phyloP scores from a whole-genome alignment of 1,139 yeast species.

The Debaryomycetaceae sp. region DNA sequence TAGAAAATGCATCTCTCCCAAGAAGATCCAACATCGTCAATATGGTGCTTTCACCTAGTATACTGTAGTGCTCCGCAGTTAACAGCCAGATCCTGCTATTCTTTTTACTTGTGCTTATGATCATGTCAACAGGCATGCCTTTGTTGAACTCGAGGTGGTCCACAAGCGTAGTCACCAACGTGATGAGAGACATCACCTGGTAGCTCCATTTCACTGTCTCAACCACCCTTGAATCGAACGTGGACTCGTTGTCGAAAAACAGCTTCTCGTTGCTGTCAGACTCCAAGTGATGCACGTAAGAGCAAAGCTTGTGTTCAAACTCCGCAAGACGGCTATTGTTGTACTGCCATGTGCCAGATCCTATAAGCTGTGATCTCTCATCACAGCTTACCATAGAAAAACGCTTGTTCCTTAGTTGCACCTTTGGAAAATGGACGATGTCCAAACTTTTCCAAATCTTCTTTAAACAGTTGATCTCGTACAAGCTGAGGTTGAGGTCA shows the following conservation, averaged over 20 bases:
- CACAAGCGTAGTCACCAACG: constrained; percentile 17
- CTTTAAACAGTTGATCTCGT: constrained; percentile 3
- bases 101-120: constrained; percentile 13
- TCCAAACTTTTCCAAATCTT: constrained; percentile 4
- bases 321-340: background rate
- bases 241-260: background rate
- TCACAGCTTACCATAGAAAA: background rate
- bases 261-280: background rate
- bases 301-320: constrained; percentile 1
- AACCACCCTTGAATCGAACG: constrained; percentile 3
- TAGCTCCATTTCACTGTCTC: constrained; percentile 12
- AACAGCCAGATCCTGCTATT: constrained; percentile 20
- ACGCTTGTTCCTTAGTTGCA: background rate
- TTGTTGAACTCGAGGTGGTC: constrained; percentile 14
- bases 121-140: constrained; percentile 10
- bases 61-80: constrained; percentile 11
- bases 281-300: constrained; percentile 1
- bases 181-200: constrained; percentile 17
- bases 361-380: background rate
- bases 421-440: background rate
- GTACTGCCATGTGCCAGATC: background rate
- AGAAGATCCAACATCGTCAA: constrained; percentile 14
- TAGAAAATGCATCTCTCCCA: constrained; percentile 8
- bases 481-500: constrained; percentile 2
- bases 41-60: constrained; percentile 22